Evolutionary conservation across 1,139 yeast genomes (phyloP), one percentile per base, ranked within the genome.

Genomic region (Torulaspora pretoriensis): DNA sequence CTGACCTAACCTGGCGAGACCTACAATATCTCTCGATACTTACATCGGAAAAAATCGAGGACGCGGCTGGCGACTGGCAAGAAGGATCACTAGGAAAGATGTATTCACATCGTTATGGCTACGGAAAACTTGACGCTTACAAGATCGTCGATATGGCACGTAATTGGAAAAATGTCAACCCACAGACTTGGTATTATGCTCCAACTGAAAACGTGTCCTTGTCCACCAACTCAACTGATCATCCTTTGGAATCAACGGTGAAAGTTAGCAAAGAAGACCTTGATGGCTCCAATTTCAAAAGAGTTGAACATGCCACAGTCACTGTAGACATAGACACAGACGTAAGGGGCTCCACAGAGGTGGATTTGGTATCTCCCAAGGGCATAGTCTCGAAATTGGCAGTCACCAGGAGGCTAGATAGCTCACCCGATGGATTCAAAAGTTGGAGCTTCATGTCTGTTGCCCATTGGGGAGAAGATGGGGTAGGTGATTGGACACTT

Each of bases 381-480:
- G 96, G 96, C 0, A 73, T 84, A 24, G 69, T 70, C 9, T 87
- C 96, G 30, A 77, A 81, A 40, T 71, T 94, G 51, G 96, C 95
- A 1, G 78, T 82, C n/a, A 74, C 74, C 32, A 77, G 99, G 55
- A 66, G 66, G 4, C 55, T 66, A 16, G 99, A 94, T 64, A 54
- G 50, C 3, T 72, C 80, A 4, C 55, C 58, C 2, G 70, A 63
- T 1, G 96, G 97, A 0, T 84, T 87, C 54, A 59, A 61, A 8
- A 73, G 83, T 53, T 94, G 99, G 99, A 85, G 89, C 1, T 92
- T 92, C 60, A 88, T 90, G 89, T 78, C 94, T n/a, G 97, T 94
- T 17, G 97, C 96, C 2, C 97, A 92, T 64, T 92, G 98, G 97
- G 97, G 96, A 28, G 97, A 89, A 62, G 51, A 65, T 1, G 94